phyloP scores from a whole-genome alignment of 768 basidiomycete genomes.

The Tylopilus subfusipes region DNA sequence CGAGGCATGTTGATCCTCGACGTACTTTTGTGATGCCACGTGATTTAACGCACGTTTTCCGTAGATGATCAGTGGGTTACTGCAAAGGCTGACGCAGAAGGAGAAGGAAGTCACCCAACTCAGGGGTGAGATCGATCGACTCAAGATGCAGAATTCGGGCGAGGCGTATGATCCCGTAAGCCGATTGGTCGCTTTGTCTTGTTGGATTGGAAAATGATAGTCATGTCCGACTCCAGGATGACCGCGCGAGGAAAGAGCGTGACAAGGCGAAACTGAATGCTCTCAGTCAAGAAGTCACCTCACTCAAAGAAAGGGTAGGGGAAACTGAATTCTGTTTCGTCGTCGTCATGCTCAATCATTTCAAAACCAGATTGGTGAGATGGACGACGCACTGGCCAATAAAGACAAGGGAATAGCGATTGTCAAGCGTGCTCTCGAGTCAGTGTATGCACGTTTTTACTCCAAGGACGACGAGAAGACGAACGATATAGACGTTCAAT shows the following conservation, averaged over 20 bases:
- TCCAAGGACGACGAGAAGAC: conserved; percentile 45
- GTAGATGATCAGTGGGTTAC: conserved; percentile 65
- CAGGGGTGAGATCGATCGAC: conserved; percentile 63
- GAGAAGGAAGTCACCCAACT: conserved; percentile 81
- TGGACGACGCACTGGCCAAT: conserved; percentile 42
- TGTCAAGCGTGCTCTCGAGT: conserved; percentile 83
- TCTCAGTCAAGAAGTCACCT: conserved; percentile 70
- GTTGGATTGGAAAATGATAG: neutral
- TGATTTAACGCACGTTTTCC: neutral
- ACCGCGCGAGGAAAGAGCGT: conserved; percentile 70
- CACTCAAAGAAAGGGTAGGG: conserved; percentile 64
- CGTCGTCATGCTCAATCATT: neutral
- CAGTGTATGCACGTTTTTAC: conserved; percentile 78
- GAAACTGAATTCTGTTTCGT: neutral
- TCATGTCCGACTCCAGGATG: conserved; percentile 46
- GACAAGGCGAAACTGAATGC: conserved; percentile 70
- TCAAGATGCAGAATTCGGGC: conserved; percentile 53
- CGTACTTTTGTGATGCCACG: neutral
- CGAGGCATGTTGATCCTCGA: conserved; percentile 50
- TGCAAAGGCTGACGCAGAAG: conserved; percentile 78
- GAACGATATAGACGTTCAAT: conserved; percentile 58
- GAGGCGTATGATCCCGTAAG: conserved; percentile 61
- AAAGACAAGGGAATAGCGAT: conserved; percentile 75
- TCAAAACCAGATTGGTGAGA: conserved; percentile 46
- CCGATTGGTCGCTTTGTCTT: neutral